Conservation (phyloP, 1,284 basidiomycete species). For the Puccinia polysora region DNA sequence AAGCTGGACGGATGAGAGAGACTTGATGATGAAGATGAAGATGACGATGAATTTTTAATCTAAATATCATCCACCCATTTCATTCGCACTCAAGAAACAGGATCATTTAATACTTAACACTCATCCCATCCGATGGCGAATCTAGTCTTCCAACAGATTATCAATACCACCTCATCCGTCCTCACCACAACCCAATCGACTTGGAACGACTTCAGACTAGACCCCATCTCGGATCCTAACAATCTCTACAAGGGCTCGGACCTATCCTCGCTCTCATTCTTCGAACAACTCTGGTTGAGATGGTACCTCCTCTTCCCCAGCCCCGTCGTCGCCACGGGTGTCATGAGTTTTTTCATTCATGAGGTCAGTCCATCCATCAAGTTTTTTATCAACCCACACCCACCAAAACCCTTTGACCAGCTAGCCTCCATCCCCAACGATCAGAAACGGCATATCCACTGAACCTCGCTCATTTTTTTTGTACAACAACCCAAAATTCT, state of each 20-base stretch:
- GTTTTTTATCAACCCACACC: not conserved
- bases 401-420: not conserved
- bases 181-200: not conserved
- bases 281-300: slow-evolving; percentile 69
- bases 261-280: slow-evolving; percentile 65
- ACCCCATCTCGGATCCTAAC: slow-evolving; percentile 45
- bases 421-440: slow-evolving; percentile 40
- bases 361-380: slow-evolving; percentile 78
- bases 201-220: not conserved
- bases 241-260: slow-evolving; percentile 57
- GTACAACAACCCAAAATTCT: not conserved
- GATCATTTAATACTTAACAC: too few species aligned
- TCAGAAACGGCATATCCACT: slow-evolving; percentile 12
- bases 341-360: slow-evolving; percentile 88
- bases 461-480: not conserved
- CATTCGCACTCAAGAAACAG: too few species aligned
- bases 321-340: slow-evolving; percentile 85
- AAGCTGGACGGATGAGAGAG: too few species aligned
- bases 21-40: too few species aligned
- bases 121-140: too few species aligned
- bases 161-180: slow-evolving; percentile 14
- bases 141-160: slow-evolving; percentile 4
- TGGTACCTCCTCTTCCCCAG: slow-evolving; percentile 59
- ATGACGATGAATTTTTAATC: too few species aligned
- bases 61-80: too few species aligned